Evolutionary conservation across 192 early-diverging fungal genomes (phyloP).

Genomic region (Gryganskiella cystojenkinii): DNA sequence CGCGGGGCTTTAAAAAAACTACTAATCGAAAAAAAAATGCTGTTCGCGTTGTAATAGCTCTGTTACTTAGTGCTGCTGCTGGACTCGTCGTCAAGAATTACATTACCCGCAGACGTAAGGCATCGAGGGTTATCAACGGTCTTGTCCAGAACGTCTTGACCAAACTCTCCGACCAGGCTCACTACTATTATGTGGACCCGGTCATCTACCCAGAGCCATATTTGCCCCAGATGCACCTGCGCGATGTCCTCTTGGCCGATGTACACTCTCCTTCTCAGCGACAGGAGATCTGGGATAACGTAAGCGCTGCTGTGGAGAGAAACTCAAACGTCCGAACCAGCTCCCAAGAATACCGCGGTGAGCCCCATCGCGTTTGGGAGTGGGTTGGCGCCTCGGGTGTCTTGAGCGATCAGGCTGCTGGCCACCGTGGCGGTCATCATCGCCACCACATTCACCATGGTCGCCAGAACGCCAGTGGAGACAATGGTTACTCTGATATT

Average conservation of each 20-base stretch:
- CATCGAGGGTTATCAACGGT: conserved; percentile 24
- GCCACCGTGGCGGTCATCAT: neutral
- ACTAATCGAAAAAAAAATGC: too few relatives aligned
- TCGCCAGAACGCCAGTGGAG: neutral
- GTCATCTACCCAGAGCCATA: conserved; percentile 62
- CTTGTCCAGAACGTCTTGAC: conserved; percentile 38
- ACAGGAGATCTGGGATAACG: conserved; percentile 68
- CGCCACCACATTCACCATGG: neutral
- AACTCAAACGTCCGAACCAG: conserved; percentile 73
- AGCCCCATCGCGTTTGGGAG: conserved; percentile 74
- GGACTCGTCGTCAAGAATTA: conserved; percentile 12
- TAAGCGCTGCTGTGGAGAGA: conserved; percentile 64
- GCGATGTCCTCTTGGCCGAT: conserved; percentile 65
- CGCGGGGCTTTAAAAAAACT: too few relatives aligned
- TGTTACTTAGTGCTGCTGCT: neutral
- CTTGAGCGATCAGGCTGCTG: neutral
- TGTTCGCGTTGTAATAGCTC: neutral
- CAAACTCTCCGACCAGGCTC: conserved; percentile 58
- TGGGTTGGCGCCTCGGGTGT: conserved; percentile 66
- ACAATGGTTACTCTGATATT: neutral
- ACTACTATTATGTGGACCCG: conserved; percentile 71
- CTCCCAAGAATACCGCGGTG: conserved; percentile 67
- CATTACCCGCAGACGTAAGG: conserved; percentile 21
- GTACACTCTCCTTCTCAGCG: conserved; percentile 53
- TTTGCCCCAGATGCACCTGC: conserved; percentile 58